Base-by-base conservation (phyloP, 441 rosid genomes). In the Erodium trifolium region DNA sequence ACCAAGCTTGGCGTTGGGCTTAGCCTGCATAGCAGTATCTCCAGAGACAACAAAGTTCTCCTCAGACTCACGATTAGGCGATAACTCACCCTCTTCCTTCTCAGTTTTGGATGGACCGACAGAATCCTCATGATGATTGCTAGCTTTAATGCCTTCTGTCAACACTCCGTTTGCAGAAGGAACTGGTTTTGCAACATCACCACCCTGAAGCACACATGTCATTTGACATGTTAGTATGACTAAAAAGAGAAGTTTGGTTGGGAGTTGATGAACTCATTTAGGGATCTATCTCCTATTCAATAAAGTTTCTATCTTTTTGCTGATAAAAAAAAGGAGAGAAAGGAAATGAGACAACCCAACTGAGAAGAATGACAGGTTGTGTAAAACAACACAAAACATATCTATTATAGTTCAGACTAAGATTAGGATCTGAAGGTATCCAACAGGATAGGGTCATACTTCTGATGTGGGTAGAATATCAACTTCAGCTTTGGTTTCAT, bases 71-170 rank as follows among this genome's bases (percentile, higher is more conserved):
- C 88, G 96, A 74, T 82, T 87, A 62, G 98, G 99, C 70, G 99
- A 95, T 77, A 95, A 82, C 75, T 95, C 99, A 66, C 99, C 99
- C 76, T 94, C 99, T 73, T 94, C 99, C 82, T 97, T 90, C 82
- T 92, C 97, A 69, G 82, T 82, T 83, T 86, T 92, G 65, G 82
- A 77, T 71, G 83, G 87, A 12, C 71, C 81, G 37, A 69, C 75
- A 17, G 86, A 73, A 72, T 77, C 89, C 76, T 86, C 87, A 63
- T 76, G 84, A 71, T 76, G 82, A 78, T 81, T 87, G 68, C 82
- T 88, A 78, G 55, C 75, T 75, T 78, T 84, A 5, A 71, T 68
- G 70, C 76, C 83, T 72, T 85, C 86, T 55, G 78, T 76, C 47
- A 69, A 66, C 70, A 71, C 80, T 73, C 92, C 95, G 76, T 87